A percentile compares a stretch with the other conserved stretches of the same genome.
phyloP scores from a whole-genome alignment of 2,329 filamentous ascomycete genomes.

The Daldinia eschscholtzii region DNA sequence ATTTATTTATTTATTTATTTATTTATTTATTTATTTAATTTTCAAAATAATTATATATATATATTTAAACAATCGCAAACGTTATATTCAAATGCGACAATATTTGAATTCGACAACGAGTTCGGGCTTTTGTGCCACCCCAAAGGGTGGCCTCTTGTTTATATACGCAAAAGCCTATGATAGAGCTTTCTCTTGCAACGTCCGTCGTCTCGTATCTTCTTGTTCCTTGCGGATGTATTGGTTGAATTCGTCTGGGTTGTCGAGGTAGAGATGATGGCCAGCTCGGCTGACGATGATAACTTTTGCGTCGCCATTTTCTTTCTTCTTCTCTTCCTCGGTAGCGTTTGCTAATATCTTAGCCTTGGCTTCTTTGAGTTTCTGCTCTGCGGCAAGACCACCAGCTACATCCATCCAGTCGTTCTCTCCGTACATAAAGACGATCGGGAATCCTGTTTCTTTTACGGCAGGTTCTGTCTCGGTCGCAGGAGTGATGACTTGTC shows the following conservation, averaged over 20 bases:
- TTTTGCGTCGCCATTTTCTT: constrained; percentile 84
- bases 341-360: constrained; percentile 70
- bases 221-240: constrained; percentile 65
- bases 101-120: no score
- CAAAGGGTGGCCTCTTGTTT: no score
- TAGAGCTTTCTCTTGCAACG: constrained; percentile 42
- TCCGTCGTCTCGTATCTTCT: constrained; percentile 60
- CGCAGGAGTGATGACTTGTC: constrained; percentile 68
- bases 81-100: no score
- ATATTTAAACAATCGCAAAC: no score
- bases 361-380: constrained; percentile 80
- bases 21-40: no score
- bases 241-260: constrained; percentile 71
- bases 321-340: constrained; percentile 74
- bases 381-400: constrained; percentile 82
- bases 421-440: constrained; percentile 96
- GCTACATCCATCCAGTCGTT: constrained; percentile 99
- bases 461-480: constrained; percentile 51
- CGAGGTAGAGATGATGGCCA: constrained; percentile 71
- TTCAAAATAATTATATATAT: no score
- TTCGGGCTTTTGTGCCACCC: no score
- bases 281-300: constrained; percentile 79
- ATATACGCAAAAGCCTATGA: neutral
- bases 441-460: constrained; percentile 76
- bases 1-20: no score